phyloP scores from a whole-genome alignment of 1,139 yeast species.

The Suhomyces choctaworum region DNA sequence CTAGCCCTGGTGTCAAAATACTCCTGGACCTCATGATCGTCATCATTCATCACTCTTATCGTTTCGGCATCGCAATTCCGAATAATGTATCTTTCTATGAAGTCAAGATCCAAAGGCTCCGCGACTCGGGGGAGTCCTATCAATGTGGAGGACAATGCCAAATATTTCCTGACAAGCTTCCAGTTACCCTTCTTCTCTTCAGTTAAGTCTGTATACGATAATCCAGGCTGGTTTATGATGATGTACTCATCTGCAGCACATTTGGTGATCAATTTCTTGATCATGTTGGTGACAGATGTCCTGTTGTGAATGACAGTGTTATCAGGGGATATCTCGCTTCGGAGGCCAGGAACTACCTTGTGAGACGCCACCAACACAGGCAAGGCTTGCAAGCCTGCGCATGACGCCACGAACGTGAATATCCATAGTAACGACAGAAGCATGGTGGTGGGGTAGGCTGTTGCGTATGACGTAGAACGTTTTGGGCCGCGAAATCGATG shows the following conservation, averaged over 20 bases:
- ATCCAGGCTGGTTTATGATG: slow-evolving; percentile 70
- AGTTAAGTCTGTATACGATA: slow-evolving; percentile 57
- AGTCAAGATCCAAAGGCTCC: slow-evolving; percentile 48
- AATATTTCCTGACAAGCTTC: slow-evolving; percentile 54
- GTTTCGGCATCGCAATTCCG: slow-evolving; percentile 52
- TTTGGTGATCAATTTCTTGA: slow-evolving; percentile 51
- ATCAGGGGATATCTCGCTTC: slow-evolving; percentile 26
- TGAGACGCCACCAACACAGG: slow-evolving; percentile 48
- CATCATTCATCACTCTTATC: slow-evolving; percentile 36
- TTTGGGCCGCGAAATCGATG: too few relatives aligned
- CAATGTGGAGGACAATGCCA: slow-evolving; percentile 62
- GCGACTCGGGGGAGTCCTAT: slow-evolving; percentile 58
- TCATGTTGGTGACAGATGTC: slow-evolving; percentile 41
- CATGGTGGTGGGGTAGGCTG: not conserved
- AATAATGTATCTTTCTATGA: slow-evolving; percentile 42
- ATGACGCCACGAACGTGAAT: slow-evolving; percentile 1
- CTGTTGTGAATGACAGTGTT: slow-evolving; percentile 22
- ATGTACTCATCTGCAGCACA: slow-evolving; percentile 74
- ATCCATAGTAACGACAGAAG: slow-evolving; percentile 1
- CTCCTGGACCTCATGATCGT: slow-evolving; percentile 41
- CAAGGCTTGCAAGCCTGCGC: slow-evolving; percentile 21
- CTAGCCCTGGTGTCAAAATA: slow-evolving; percentile 63
- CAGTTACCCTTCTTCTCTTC: slow-evolving; percentile 43
- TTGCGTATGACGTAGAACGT: not conserved
- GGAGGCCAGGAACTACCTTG: slow-evolving; percentile 41